phyloP scores from a whole-genome alignment of 495 filamentous ascomycete species.

The Copromyces sp. region DNA sequence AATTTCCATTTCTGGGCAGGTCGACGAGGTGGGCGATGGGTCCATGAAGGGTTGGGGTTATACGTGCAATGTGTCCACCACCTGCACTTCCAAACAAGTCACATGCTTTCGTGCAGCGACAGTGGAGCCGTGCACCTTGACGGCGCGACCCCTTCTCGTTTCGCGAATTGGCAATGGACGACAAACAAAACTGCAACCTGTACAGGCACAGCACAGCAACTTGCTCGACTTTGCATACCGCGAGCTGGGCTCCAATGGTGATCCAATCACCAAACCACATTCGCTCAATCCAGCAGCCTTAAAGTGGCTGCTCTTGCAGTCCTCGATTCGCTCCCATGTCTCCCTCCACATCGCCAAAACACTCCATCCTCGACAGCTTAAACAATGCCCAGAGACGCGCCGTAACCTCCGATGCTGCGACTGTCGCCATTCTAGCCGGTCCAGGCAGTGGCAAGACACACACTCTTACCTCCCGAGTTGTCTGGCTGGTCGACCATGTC shows the following conservation, averaged over 20 bases:
- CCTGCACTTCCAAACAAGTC: neutral
- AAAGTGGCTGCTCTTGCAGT: neutral
- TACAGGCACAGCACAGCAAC: neutral
- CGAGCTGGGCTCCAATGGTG: neutral
- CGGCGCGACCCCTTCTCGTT: neutral
- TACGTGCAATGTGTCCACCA: neutral
- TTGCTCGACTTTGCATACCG: neutral
- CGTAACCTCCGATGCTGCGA: slow-evolving; percentile 65
- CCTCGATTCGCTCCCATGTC: neutral
- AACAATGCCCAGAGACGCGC: slow-evolving; percentile 79
- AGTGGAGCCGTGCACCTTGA: neutral
- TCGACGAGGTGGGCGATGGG: no score
- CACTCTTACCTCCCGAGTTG: slow-evolving; percentile 87
- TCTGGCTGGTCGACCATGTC: slow-evolving; percentile 78
- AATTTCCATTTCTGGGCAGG: neutral
- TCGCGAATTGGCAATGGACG: neutral
- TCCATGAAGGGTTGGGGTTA: neutral
- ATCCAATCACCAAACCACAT: neutral
- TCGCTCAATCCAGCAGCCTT: neutral
- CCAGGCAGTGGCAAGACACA: slow-evolving; percentile 87
- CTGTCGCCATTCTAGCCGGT: slow-evolving; percentile 85
- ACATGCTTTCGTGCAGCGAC: neutral
- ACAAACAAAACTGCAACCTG: neutral
- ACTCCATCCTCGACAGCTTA: slow-evolving; percentile 51
- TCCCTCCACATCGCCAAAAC: neutral